Conservation (phyloP, 768 basidiomycete genomes). For the Gymnopilus dilepis region DNA sequence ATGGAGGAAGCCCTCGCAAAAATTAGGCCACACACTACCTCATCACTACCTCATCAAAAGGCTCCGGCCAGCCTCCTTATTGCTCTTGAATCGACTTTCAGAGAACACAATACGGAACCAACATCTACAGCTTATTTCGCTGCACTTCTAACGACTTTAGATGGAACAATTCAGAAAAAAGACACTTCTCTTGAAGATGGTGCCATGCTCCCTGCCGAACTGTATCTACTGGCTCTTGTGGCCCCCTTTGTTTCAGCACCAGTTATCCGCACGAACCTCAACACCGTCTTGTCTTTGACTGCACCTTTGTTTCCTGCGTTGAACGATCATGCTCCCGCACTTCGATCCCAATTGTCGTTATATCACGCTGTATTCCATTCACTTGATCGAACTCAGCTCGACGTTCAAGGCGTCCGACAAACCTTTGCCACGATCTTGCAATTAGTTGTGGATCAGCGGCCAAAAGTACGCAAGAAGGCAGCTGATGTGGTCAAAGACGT, state of each 20-base stretch:
- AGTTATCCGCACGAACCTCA: constrained; percentile 80
- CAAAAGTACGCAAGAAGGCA: constrained; percentile 93
- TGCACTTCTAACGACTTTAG: constrained; percentile 84
- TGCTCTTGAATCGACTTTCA: constrained; percentile 83
- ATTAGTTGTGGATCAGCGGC: constrained; percentile 83
- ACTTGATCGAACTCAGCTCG: constrained; percentile 76
- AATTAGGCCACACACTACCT: constrained; percentile 85
- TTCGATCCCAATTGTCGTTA: constrained; percentile 86
- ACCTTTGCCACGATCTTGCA: constrained; percentile 86
- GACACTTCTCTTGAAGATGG: constrained; percentile 60
- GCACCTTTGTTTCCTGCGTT: constrained; percentile 79
- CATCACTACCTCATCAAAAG: constrained; percentile 85
- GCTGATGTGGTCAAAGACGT: constrained; percentile 85
- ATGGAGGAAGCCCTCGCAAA: constrained; percentile 80
- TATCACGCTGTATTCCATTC: constrained; percentile 71
- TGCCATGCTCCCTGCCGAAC: constrained; percentile 79
- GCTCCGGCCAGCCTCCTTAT: constrained; percentile 83
- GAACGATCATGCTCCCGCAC: constrained; percentile 68
- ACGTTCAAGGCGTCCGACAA: constrained; percentile 71
- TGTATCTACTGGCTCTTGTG: constrained; percentile 84
- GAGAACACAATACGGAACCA: constrained; percentile 68
- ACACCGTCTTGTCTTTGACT: constrained; percentile 72
- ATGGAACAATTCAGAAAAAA: constrained; percentile 72
- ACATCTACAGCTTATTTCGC: constrained; percentile 94
- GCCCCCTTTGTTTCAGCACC: constrained; percentile 77